Base-by-base conservation (phyloP, 177 flowering plant genomes). In the Vitis hybrid region DNA sequence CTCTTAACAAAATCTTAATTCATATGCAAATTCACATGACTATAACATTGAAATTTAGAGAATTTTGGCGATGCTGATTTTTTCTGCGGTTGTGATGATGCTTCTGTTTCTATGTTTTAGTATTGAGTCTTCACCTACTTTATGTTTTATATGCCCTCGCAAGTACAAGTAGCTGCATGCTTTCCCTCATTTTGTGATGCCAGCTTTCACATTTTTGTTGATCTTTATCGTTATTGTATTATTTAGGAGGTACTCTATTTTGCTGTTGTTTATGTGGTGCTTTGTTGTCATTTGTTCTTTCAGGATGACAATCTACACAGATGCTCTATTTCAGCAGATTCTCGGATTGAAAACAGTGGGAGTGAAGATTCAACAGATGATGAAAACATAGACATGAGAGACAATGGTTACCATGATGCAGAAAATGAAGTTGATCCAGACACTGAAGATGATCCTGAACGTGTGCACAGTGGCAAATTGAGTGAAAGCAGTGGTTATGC, bases 401-500 rank as follows among this genome's bases (percentile, higher is more conserved):
- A 84, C 17, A 86, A 87, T 87, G 97, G 94, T 49, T 93, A 87
- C 78, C 97, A 90, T 82, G 93, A 89, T 84, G 91, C 89, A 64
- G 88, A 93, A 84, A 92, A 90, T 74, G 97, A 89, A 77, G 93
- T 73, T 65, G 91, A 88, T 67, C 89, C 72, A 11, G 98, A 91
- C 58, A 83, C 85, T 63, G 95, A 90, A 72, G 90, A 86, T 70
- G 94, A 91, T 65, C 76, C 77, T 72, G 97, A 87, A 59, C 95
- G 97, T 53, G 85, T 86, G n/a, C 81, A 83, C 53, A 92, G 94
- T 81, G 98, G 94, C 27, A 96, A 91, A 78, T 76, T 90, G 73
- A 90, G 99, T 77, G 98, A 86, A 80, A 96, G 92, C 74, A 92
- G 99, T 78, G 93, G 96, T 32, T 89, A 80, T 81, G 90, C 77